Percentiles rank a stretch among this genome's conserved stretches.
phyloP scores from a whole-genome alignment of 1,139 yeast genomes.

The Debaryomycetaceae sp. region DNA sequence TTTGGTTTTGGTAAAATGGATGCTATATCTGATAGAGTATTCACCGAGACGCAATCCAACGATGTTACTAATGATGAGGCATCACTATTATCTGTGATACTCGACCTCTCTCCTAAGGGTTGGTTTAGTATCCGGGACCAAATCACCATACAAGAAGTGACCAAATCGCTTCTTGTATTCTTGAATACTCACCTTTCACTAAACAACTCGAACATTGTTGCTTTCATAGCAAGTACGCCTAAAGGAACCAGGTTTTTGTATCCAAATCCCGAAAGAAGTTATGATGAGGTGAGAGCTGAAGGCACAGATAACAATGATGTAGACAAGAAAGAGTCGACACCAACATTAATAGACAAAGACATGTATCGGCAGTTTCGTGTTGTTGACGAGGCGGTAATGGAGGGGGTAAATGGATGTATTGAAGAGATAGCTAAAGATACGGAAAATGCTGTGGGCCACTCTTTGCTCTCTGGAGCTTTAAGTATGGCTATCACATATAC shows the following conservation, averaged over 20 bases:
- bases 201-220: constrained; percentile 80
- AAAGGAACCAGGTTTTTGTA: constrained; percentile 68
- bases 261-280: constrained; percentile 46
- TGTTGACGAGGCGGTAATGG: constrained; percentile 75
- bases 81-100: constrained; percentile 70
- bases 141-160: constrained; percentile 49
- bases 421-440: constrained; percentile 21
- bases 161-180: constrained; percentile 62
- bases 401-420: constrained; percentile 52
- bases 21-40: constrained; percentile 68
- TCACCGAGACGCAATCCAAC: constrained; percentile 39
- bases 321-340: constrained; percentile 4
- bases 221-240: constrained; percentile 76
- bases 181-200: constrained; percentile 84
- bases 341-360: constrained; percentile 25
- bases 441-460: constrained; percentile 15
- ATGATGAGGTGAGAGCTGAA: constrained; percentile 14
- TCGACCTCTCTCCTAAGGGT: constrained; percentile 75
- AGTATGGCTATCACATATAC: constrained; percentile 77
- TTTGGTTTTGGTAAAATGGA: constrained; percentile 44
- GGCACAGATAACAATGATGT: constrained; percentile 4
- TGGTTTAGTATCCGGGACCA: constrained; percentile 59
- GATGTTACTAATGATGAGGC: constrained; percentile 60
- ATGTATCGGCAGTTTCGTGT: constrained; percentile 87
- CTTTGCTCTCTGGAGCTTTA: constrained; percentile 74